Evolutionary conservation across 2,329 filamentous ascomycete species (phyloP), one percentile per base, ranked within the genome.

Genomic region (Cladosporium colombiae): DNA sequence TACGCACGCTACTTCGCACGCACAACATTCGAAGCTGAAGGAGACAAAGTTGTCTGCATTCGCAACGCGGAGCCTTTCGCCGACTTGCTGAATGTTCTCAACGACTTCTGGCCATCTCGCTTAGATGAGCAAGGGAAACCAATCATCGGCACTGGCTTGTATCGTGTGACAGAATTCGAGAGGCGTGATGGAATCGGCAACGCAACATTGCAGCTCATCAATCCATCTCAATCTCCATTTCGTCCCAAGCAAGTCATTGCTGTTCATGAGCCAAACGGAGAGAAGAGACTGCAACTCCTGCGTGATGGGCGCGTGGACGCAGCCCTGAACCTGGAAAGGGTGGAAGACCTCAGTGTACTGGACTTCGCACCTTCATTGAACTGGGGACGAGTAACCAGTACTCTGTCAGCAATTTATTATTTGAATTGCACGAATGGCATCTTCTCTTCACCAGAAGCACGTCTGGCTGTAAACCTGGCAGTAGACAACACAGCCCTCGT

Each of bases 21-120:
- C 4, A 66, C 65, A 14, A 65, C 52, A 5, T 66, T 66, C 61
- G 37, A 35, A 4, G 53, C 62, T 25, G 46, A 58, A 37, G 65
- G 50, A 14, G 46, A 65, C 0, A 65, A 27, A 8, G 60, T 59
- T 31, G 62, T 66, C 35, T 61, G 61, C 18, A 55, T 66, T 7
- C 33, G 37, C 40, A 66, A 50, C 29, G 27, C 10, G 16, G 23
- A 58, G 46, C 65, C 65, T 55, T 64, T 66, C 31, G 52, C 25
- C 8, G 61, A 65, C 49, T 60, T 66, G 33, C 52, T 56, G 0
- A 55, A 66, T 29, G 52, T 66, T 31, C 61, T 66, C 31, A 66
- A 66, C 33, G 65, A 66, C 33, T 66, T 66, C 49, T 66, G 65
- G 65, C 61, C 65, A 25, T 66, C 50, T 53, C 65, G 65, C 1